Percentiles rank a stretch among this genome's conserved stretches.
Evolutionary conservation across 2,329 filamentous ascomycete genomes (phyloP).

Genomic region (Aspergillus brunneoviolaceus): DNA sequence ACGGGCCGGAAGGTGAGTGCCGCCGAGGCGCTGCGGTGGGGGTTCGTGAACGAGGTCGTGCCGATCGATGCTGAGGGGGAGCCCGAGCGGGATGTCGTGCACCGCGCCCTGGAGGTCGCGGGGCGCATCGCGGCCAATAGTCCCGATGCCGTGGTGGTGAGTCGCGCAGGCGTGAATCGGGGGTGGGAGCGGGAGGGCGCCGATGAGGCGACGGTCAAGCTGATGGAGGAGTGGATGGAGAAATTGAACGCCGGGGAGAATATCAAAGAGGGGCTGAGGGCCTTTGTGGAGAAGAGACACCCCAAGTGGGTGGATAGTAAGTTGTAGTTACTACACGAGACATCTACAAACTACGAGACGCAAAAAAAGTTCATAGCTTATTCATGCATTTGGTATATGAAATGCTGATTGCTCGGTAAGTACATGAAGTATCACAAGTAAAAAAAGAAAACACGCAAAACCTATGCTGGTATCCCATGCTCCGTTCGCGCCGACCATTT

Average conservation of each 20-base stretch:
- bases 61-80: conserved; percentile 1
- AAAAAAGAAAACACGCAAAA: background rate
- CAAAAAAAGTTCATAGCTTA: background rate
- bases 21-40: conserved; percentile 63
- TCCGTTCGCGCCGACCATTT: conserved; percentile 28
- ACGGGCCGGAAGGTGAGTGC: conserved; percentile 62
- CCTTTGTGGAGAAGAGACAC: conserved; percentile 74
- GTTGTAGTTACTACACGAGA: conserved; percentile 23
- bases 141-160: conserved; percentile 75
- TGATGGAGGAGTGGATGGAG: conserved; percentile 60
- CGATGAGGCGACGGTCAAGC: conserved; percentile 59
- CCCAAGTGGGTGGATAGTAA: conserved; percentile 59
- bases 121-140: conserved; percentile 63
- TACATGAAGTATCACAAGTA: background rate
- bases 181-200: conserved; percentile 71
- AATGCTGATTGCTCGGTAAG: background rate
- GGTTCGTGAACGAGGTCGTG: conserved; percentile 65
- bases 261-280: conserved; percentile 69
- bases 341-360: background rate
- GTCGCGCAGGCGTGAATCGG: conserved; percentile 66
- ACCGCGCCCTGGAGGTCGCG: conserved; percentile 60
- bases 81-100: conserved; percentile 23
- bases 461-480: conserved; percentile 24
- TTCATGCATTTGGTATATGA: conserved; percentile 8
- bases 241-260: conserved; percentile 67